Conservation (phyloP, 2,329 filamentous ascomycete genomes). For the Fusarium succisae region DNA sequence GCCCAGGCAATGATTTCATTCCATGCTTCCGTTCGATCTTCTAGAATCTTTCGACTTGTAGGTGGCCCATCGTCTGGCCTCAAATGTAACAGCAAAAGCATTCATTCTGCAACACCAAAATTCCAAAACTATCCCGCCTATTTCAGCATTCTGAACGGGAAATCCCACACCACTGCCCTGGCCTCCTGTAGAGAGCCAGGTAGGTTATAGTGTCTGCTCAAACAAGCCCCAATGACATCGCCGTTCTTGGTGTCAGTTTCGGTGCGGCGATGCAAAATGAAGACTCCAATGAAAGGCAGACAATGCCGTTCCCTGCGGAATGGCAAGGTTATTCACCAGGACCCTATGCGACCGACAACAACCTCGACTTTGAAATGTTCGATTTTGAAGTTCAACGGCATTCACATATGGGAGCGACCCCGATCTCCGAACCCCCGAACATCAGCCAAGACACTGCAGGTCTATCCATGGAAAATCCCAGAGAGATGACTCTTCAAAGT, state of each 20-base stretch:
- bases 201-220: conserved; percentile 26
- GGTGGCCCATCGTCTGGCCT: background rate
- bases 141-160: background rate
- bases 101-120: background rate
- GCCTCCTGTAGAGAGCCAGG: conserved; percentile 18
- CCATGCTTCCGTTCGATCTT: conserved; percentile 10
- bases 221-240: conserved; percentile 28
- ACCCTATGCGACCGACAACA: conserved; percentile 5
- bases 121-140: background rate
- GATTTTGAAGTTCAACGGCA: conserved; percentile 10
- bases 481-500: conserved; percentile 17
- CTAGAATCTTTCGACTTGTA: conserved; percentile 3
- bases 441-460: conserved; percentile 2
- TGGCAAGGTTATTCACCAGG: conserved; percentile 26
- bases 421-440: conserved; percentile 16
- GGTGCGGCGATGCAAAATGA: conserved; percentile 42
- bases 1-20: conserved; percentile 25
- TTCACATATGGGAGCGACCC: conserved; percentile 1
- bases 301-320: conserved; percentile 18
- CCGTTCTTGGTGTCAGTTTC: conserved; percentile 30
- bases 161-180: conserved; percentile 4
- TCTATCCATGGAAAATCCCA: conserved; percentile 14
- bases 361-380: conserved; percentile 1
- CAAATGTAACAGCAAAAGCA: conserved; percentile 14
- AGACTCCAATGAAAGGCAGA: conserved; percentile 25